phyloP scores from a whole-genome alignment of 495 filamentous ascomycete species.

The Pyronema omphalodes region DNA sequence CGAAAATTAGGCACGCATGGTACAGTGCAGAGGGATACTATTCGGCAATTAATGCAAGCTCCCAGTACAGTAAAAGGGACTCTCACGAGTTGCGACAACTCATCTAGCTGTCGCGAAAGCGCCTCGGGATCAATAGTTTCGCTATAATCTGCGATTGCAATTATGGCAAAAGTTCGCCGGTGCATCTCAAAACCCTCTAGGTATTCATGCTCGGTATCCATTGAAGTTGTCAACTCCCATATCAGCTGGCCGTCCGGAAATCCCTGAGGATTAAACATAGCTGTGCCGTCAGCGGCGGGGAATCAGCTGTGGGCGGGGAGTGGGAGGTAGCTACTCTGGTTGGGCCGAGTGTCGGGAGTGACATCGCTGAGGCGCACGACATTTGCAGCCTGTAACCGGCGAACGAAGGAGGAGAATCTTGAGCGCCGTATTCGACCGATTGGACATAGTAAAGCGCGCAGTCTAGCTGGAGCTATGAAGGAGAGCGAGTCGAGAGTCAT shows the following conservation, averaged over 20 bases:
- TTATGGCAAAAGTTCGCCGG: constrained; percentile 20
- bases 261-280: constrained; percentile 86
- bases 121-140: constrained; percentile 22
- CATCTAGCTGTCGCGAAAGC: constrained; percentile 47
- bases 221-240: constrained; percentile 69
- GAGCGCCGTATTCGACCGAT: constrained; percentile 68
- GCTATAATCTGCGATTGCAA: constrained; percentile 15
- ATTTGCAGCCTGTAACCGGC: constrained; percentile 58
- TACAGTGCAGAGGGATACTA: constrained; percentile 28
- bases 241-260: constrained; percentile 79
- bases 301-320: background rate
- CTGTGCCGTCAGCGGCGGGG: constrained; percentile 27
- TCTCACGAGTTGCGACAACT: constrained; percentile 48
- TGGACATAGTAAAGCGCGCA: constrained; percentile 67
- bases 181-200: constrained; percentile 22
- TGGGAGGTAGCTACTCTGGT: constrained; percentile 46
- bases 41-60: too few relatives aligned
- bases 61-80: background rate
- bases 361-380: constrained; percentile 79
- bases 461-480: constrained; percentile 71
- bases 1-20: constrained; percentile 34
- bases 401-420: constrained; percentile 60
- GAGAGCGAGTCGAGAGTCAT: constrained; percentile 79
- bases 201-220: constrained; percentile 36
- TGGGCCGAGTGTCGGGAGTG: constrained; percentile 67